phyloP scores from a whole-genome alignment of 371 early-diverging fungal species.

The Phascolomyces articulosus region DNA sequence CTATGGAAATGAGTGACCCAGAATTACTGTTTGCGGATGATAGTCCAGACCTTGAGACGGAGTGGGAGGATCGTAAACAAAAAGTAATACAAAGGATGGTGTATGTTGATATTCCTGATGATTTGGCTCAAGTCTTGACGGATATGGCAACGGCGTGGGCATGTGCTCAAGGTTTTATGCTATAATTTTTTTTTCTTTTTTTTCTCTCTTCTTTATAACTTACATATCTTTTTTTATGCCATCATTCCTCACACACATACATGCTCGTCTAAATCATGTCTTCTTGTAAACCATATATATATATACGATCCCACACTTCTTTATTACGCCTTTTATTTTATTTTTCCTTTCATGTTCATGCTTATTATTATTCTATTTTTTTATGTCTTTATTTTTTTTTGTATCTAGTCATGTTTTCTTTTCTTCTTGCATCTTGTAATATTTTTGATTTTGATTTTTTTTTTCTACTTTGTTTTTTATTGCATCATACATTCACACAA shows the following conservation, averaged over 20 bases:
- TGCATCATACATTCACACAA: conserved; percentile 2
- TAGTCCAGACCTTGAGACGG: conserved; percentile 3
- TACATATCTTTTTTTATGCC: neutral
- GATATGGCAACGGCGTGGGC: conserved; percentile 39
- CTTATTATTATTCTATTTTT: no score
- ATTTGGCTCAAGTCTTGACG: conserved; percentile 27
- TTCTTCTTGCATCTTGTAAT: conserved; percentile 1
- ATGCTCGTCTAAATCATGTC: no score
- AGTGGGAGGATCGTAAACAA: conserved; percentile 24
- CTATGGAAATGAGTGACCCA: conserved; percentile 41
- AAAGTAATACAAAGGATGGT: conserved; percentile 31
- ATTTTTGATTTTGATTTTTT: neutral
- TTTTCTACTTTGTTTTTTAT: neutral
- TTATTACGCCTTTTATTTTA: neutral
- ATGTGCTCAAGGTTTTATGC: conserved; percentile 27
- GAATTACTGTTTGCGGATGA: conserved; percentile 11
- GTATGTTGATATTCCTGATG: conserved; percentile 40
- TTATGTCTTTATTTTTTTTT: neutral
- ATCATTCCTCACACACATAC: no score
- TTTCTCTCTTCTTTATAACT: neutral
- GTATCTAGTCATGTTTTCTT: conserved; percentile 9
- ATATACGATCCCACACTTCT: no score
- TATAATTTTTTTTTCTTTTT: conserved; percentile 1
- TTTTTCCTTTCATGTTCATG: neutral
- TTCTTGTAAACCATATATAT: no score